phyloP scores from a whole-genome alignment of 2,329 filamentous ascomycete species.

The Ophiostoma perfectum region DNA sequence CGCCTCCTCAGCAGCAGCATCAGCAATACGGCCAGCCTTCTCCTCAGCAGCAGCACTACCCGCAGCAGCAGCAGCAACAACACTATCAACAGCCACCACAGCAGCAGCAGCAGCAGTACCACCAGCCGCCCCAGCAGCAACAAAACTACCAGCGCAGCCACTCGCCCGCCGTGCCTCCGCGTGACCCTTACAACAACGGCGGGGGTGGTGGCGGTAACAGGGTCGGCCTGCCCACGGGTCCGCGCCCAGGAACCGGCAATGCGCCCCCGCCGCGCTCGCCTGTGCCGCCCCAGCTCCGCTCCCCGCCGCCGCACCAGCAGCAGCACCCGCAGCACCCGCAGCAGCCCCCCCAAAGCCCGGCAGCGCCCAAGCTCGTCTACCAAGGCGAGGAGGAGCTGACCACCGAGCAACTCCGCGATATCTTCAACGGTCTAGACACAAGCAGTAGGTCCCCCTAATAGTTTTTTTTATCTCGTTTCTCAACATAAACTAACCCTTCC shows the following conservation, averaged over 20 bases:
- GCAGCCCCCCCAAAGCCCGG: conserved; percentile 13
- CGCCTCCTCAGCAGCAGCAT: conserved; percentile 9
- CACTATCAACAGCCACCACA: conserved; percentile 20
- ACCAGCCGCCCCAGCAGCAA: conserved; percentile 25
- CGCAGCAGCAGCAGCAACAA: conserved; percentile 41
- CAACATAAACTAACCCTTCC: conserved; percentile 26
- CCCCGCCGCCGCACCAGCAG: conserved; percentile 10
- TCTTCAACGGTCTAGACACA: conserved; percentile 90
- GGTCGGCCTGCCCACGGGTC: conserved; percentile 12
- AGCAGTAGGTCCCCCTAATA: conserved; percentile 35
- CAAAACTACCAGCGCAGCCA: conserved; percentile 38
- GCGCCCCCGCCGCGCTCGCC: conserved; percentile 16
- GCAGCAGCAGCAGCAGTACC: conserved; percentile 20
- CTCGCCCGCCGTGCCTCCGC: conserved; percentile 18
- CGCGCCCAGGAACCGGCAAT: neutral
- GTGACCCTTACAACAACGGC: conserved; percentile 7
- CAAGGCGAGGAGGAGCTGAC: conserved; percentile 57
- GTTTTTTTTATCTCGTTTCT: too few relatives aligned
- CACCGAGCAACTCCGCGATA: conserved; percentile 54
- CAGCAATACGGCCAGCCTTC: conserved; percentile 12
- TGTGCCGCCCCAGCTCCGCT: neutral
- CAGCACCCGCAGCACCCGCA: conserved; percentile 4
- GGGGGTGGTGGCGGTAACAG: neutral
- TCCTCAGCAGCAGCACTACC: conserved; percentile 24
- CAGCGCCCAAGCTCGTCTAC: conserved; percentile 19